Evolutionary conservation across 2,329 filamentous ascomycete genomes (phyloP).

Genomic region (Colletotrichum godetiae): DNA sequence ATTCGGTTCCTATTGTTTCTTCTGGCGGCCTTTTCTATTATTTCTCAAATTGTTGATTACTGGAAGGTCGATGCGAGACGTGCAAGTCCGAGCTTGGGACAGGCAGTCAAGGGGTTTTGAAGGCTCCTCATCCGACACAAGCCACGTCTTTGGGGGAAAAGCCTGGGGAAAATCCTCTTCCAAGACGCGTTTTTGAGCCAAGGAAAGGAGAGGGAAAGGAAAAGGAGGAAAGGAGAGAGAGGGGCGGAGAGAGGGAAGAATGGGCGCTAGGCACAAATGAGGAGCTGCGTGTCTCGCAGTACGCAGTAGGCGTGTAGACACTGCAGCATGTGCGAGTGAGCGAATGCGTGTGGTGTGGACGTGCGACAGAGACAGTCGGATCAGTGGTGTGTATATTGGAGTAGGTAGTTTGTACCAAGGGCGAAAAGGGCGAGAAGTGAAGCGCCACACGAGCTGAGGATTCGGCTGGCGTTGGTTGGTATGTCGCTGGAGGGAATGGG

Average conservation of each 20-base stretch:
- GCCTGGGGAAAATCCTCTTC: neutral
- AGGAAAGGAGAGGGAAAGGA: constrained; percentile 13
- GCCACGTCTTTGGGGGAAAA: neutral
- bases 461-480: constrained; percentile 14
- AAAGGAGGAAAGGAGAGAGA: constrained; percentile 13
- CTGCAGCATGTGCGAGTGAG: constrained; percentile 12
- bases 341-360: neutral
- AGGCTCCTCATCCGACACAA: constrained; percentile 24
- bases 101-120: constrained; percentile 34
- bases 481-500: constrained; percentile 23
- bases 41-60: neutral
- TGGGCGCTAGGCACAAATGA: constrained; percentile 25
- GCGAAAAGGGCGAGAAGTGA: constrained; percentile 29
- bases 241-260: constrained; percentile 4
- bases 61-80: neutral
- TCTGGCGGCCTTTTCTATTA: neutral
- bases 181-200: constrained; percentile 1
- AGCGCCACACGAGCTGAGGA: constrained; percentile 34
- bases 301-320: neutral
- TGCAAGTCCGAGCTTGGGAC: constrained; percentile 25
- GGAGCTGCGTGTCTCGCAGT: constrained; percentile 9
- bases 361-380: constrained; percentile 19
- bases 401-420: constrained; percentile 8
- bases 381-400: neutral
- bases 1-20: neutral